These are phyloP conservation scores for Zizania palustris DNA, from an alignment of 202 grass and related monocot species.

Conservation along the genomic window DNA sequence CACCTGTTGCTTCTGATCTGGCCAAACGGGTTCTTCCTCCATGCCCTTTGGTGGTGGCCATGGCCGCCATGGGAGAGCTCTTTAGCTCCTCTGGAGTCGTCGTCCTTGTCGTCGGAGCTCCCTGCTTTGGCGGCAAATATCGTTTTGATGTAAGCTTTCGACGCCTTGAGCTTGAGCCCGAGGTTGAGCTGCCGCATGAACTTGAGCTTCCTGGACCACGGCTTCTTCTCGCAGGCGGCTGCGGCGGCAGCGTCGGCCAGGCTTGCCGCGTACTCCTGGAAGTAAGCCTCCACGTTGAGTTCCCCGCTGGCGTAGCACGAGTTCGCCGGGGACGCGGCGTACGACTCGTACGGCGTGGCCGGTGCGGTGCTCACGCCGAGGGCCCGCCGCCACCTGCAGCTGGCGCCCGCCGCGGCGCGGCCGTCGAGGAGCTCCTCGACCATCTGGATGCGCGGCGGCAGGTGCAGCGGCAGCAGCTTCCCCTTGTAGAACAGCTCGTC, in stretches of 20 bases:
- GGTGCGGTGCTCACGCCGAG: slow-evolving; percentile 45
- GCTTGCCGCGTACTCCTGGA: slow-evolving; percentile 58
- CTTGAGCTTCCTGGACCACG: slow-evolving; percentile 74
- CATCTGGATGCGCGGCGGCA: slow-evolving; percentile 69
- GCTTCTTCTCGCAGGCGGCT: slow-evolving; percentile 47
- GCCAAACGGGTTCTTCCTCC: slow-evolving; percentile 68
- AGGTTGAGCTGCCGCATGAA: slow-evolving; percentile 61
- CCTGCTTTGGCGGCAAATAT: slow-evolving; percentile 58
- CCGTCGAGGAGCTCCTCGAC: slow-evolving; percentile 68
- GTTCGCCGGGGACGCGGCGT: slow-evolving; percentile 53
- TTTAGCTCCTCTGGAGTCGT: slow-evolving; percentile 20
- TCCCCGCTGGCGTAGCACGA: slow-evolving; percentile 63
- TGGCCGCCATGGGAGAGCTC: slow-evolving; percentile 30
- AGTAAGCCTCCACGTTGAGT: slow-evolving; percentile 71
- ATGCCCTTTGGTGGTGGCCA: slow-evolving; percentile 38
- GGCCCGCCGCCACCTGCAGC: not conserved
- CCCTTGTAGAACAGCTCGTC: slow-evolving; percentile 99
- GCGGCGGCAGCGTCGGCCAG: not conserved
- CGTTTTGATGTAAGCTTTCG: slow-evolving; percentile 74
- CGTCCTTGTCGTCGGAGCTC: slow-evolving; percentile 32
- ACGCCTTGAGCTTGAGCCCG: slow-evolving; percentile 77
- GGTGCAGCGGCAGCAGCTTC: slow-evolving; percentile 83
- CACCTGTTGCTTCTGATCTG: slow-evolving; percentile 56
- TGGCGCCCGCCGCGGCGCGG: not conserved
- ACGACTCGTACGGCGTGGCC: slow-evolving; percentile 81